Percentiles rank a stretch among this genome's conserved stretches.
Conservation (phyloP, 805 yeast genomes). For the baker's yeast (Saccharomyces cerevisiae) region DNA sequence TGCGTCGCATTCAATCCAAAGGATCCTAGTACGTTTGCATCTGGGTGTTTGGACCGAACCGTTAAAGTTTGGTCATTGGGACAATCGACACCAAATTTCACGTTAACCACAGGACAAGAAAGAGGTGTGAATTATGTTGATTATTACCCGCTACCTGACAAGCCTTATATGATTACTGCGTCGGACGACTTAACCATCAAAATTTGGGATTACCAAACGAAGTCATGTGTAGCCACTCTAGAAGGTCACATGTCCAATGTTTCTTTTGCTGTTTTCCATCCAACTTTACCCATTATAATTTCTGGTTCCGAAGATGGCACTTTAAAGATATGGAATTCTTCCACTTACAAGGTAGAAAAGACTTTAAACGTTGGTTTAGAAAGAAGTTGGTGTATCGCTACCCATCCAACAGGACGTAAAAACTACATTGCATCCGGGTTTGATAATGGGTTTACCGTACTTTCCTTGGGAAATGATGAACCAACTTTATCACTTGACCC, state of each 20-base stretch:
- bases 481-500: conserved; percentile 92
- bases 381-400: conserved; percentile 91
- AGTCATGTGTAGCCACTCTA: conserved; percentile 86
- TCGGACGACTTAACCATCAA: conserved; percentile 86
- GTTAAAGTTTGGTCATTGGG: conserved; percentile 96
- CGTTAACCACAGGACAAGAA: conserved; percentile 81
- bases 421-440: conserved; percentile 86
- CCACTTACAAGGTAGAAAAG: conserved; percentile 88
- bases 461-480: conserved; percentile 87
- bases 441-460: conserved; percentile 86
- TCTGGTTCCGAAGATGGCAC: conserved; percentile 97
- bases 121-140: conserved; percentile 95
- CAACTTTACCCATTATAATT: conserved; percentile 88
- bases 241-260: conserved; percentile 93
- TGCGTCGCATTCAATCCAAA: conserved; percentile 92
- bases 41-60: conserved; percentile 92
- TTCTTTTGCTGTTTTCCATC: conserved; percentile 95
- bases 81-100: conserved; percentile 79
- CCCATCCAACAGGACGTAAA: conserved; percentile 54
- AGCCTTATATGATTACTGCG: conserved; percentile 87
- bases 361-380: conserved; percentile 86
- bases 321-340: conserved; percentile 88
- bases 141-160: conserved; percentile 94
- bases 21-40: conserved; percentile 95
- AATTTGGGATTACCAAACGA: conserved; percentile 96